Percentiles rank a stretch among this genome's conserved stretches.
Evolutionary conservation across 2,329 filamentous ascomycete species (phyloP).

Genomic region (Trichoderma citrinoviride): DNA sequence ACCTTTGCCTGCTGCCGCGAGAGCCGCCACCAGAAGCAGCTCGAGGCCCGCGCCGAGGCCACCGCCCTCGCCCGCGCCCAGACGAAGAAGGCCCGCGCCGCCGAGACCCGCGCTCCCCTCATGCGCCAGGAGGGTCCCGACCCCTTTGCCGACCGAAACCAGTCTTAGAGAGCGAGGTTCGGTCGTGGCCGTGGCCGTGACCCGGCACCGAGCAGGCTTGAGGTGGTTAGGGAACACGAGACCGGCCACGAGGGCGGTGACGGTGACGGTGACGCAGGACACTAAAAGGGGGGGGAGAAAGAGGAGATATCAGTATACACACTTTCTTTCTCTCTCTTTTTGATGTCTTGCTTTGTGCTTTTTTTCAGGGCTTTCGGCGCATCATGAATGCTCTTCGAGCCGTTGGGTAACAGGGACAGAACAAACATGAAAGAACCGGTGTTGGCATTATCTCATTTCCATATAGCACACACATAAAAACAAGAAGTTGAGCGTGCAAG

Average conservation of each 20-base stretch:
- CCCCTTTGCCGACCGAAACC: conserved; percentile 40
- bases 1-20: conserved; percentile 54
- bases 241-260: conserved; percentile 7
- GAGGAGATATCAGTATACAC: neutral
- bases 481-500: neutral
- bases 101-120: conserved; percentile 37
- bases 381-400: conserved; percentile 19
- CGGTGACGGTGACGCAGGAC: neutral
- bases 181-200: conserved; percentile 1
- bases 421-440: too few species aligned
- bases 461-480: neutral
- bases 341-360: conserved; percentile 10
- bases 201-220: conserved; percentile 18
- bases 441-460: neutral
- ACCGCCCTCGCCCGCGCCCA: conserved; percentile 50
- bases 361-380: conserved; percentile 4
- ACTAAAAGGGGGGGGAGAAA: neutral
- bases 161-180: conserved; percentile 29
- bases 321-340: neutral
- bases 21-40: conserved; percentile 43
- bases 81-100: conserved; percentile 43
- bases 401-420: conserved; percentile 15
- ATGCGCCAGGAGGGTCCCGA: conserved; percentile 35
- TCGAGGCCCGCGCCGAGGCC: conserved; percentile 48
- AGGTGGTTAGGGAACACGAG: conserved; percentile 3